Percentiles rank a stretch among this genome's conserved stretches.
Conservation (phyloP, 2,329 filamentous ascomycete genomes). For the Alternaria dauci region DNA sequence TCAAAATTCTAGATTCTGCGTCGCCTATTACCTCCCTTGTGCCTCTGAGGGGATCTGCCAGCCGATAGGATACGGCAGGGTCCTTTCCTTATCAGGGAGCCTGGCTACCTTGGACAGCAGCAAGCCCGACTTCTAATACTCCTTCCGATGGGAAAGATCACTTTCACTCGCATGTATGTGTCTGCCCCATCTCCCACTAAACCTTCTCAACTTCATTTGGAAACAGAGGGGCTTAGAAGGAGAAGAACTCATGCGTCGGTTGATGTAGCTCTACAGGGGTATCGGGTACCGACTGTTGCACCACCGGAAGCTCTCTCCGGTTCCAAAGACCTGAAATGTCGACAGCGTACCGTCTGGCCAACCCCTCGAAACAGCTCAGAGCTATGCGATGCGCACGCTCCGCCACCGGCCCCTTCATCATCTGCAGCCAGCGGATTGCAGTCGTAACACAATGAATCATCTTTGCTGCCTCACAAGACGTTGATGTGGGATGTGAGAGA, state of each 20-base stretch:
- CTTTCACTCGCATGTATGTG: not conserved
- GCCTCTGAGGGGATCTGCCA: not conserved
- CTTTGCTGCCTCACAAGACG: slow-evolving; percentile 29
- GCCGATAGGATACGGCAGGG: not conserved
- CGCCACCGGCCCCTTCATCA: slow-evolving; percentile 43
- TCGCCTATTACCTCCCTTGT: not conserved
- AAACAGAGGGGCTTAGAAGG: not conserved
- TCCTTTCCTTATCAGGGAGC: not conserved
- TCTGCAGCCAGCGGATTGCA: slow-evolving; percentile 45
- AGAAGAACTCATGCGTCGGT: not conserved
- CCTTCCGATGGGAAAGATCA: not conserved
- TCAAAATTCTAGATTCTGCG: not conserved
- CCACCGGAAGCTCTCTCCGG: slow-evolving; percentile 5
- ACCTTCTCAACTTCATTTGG: not conserved
- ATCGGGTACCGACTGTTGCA: slow-evolving; percentile 1
- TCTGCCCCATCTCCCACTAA: not conserved
- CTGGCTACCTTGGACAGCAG: not conserved
- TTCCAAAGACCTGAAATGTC: slow-evolving; percentile 21
- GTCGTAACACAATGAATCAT: slow-evolving; percentile 40
- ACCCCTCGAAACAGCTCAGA: slow-evolving; percentile 26
- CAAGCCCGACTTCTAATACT: not conserved
- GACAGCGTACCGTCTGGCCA: slow-evolving; percentile 29
- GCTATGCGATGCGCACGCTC: slow-evolving; percentile 34
- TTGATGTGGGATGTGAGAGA: slow-evolving; percentile 40
- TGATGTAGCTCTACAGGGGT: not conserved